phyloP scores from a whole-genome alignment of 495 filamentous ascomycete genomes.

The Neurospora sp. region DNA sequence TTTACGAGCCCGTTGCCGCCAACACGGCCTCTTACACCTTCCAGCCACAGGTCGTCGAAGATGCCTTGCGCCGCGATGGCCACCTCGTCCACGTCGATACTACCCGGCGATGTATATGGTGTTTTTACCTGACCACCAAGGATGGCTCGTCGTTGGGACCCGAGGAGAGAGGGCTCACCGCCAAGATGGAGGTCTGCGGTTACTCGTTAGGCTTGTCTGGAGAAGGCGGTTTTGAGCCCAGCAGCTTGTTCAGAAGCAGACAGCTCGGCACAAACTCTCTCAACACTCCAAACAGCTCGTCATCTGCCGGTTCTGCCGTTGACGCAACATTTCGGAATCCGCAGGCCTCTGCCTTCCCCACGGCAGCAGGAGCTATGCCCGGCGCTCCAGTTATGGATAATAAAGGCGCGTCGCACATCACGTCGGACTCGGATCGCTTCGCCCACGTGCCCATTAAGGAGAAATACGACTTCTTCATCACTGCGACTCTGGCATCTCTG shows the following conservation, averaged over 20 bases:
- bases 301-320: slow-evolving; percentile 34
- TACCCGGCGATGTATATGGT: slow-evolving; percentile 38
- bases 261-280: slow-evolving; percentile 23
- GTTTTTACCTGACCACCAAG: slow-evolving; percentile 32
- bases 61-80: slow-evolving; percentile 37
- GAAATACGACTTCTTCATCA: slow-evolving; percentile 35
- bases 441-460: slow-evolving; percentile 20
- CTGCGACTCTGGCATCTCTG: slow-evolving; percentile 32
- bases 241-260: slow-evolving; percentile 31
- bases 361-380: background rate
- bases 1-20: slow-evolving; percentile 35
- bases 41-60: slow-evolving; percentile 33
- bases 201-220: slow-evolving; percentile 29
- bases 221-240: slow-evolving; percentile 36
- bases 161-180: slow-evolving; percentile 19
- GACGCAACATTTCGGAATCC: slow-evolving; percentile 27
- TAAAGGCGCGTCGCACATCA: slow-evolving; percentile 13
- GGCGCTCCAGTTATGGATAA: slow-evolving; percentile 14
- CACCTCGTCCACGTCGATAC: slow-evolving; percentile 40
- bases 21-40: slow-evolving; percentile 29
- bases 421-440: slow-evolving; percentile 17
- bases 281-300: slow-evolving; percentile 38
- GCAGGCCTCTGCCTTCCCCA: slow-evolving; percentile 3
- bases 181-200: slow-evolving; percentile 28
- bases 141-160: slow-evolving; percentile 15